Conservation (phyloP, 441 rosid genomes). For the Breynia disticha region DNA sequence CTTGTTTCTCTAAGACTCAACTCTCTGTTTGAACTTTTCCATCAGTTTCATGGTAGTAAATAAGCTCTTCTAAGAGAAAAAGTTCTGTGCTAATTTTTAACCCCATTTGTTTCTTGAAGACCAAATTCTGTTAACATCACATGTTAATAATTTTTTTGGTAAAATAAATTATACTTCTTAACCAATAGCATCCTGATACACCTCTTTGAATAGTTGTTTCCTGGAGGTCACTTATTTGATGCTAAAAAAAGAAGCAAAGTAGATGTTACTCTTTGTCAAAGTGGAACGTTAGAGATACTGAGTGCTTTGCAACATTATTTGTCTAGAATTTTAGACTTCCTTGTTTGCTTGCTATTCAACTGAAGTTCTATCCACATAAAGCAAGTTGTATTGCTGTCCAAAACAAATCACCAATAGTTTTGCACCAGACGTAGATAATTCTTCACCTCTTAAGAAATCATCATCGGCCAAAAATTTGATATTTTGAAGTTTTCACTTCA, state of each 20-base stretch:
- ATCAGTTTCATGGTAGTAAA: too few relatives aligned
- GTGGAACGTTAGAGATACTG: constrained; percentile 37
- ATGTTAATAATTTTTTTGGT: not conserved
- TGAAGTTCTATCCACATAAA: not conserved
- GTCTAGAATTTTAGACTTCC: not conserved
- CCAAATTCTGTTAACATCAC: not conserved
- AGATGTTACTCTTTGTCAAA: constrained; percentile 44
- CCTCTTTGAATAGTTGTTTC: constrained; percentile 61
- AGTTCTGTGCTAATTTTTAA: not conserved
- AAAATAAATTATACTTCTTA: not conserved
- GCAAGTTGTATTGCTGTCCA: too few relatives aligned
- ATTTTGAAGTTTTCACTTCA: not conserved
- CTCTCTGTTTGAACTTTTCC: too few relatives aligned
- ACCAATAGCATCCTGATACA: constrained; percentile 70
- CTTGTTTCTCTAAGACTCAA: too few relatives aligned
- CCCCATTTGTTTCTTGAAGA: not conserved
- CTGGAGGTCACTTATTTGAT: constrained; percentile 70
- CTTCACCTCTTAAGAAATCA: not conserved
- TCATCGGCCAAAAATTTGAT: not conserved
- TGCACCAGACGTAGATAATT: not conserved
- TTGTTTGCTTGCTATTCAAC: not conserved
- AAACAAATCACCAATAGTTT: not conserved
- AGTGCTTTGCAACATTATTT: constrained; percentile 45
- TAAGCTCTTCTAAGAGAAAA: too few relatives aligned
- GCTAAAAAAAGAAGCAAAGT: constrained; percentile 60